Evolutionary conservation across 139 green algal species (phyloP).

Genomic region (Astrephomene gubernaculifera): DNA sequence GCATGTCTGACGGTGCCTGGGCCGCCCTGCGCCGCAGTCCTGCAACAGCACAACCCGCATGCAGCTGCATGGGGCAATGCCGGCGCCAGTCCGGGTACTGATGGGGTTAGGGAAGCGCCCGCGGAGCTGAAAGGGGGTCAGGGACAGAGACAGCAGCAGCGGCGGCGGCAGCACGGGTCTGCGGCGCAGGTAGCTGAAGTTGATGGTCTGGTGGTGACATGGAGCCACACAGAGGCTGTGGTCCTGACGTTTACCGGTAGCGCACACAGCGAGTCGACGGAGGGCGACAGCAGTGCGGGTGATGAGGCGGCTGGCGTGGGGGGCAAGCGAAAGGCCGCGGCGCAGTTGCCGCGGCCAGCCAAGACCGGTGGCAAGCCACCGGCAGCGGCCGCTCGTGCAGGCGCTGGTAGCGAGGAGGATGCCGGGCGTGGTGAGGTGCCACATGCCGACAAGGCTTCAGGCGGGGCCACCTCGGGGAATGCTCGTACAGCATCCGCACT

Average conservation of each 20-base stretch:
- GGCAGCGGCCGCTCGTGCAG: neutral
- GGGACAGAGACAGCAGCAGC: too few species aligned
- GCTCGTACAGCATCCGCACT: neutral
- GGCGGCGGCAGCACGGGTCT: neutral
- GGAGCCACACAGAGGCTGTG: neutral
- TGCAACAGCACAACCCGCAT: neutral
- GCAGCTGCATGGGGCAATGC: neutral
- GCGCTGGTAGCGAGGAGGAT: neutral
- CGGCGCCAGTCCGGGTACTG: too few species aligned
- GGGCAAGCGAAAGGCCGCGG: neutral
- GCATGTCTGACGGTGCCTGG: neutral
- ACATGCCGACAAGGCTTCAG: neutral
- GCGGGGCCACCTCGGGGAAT: neutral
- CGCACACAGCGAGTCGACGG: neutral
- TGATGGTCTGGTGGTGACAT: slow-evolving; percentile 24
- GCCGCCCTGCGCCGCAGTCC: neutral
- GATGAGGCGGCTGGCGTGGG: neutral
- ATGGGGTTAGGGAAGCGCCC: too few species aligned
- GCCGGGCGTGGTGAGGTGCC: neutral
- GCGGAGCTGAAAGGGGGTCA: too few species aligned
- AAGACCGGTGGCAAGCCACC: neutral
- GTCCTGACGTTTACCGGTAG: slow-evolving; percentile 14
- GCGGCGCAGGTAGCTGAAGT: neutral
- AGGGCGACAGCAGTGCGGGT: neutral
- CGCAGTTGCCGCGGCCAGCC: neutral